Evolutionary conservation across 257 asterid species (phyloP).

Genomic region (Fraxinus pennsylvanica): DNA sequence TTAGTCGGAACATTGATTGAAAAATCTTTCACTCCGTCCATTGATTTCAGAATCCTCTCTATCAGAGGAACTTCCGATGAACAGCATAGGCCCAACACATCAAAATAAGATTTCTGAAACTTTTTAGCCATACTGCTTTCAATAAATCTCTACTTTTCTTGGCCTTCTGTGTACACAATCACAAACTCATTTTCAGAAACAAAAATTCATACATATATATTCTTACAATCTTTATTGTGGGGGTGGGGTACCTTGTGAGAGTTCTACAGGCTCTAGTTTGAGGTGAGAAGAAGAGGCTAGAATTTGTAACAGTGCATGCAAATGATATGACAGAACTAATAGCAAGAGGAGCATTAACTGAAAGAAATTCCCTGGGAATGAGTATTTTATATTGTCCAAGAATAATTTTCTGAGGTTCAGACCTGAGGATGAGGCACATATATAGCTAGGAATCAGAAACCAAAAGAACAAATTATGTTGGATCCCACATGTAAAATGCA

Average conservation of each 20-base stretch:
- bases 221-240: not conserved
- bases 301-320: not conserved
- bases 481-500: slow-evolving; percentile 39
- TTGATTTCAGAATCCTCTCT: slow-evolving; percentile 53
- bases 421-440: not conserved
- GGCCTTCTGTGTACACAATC: not conserved
- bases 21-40: slow-evolving; percentile 67
- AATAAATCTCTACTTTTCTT: not conserved
- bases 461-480: slow-evolving; percentile 7
- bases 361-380: not conserved
- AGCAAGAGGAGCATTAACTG: not conserved
- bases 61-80: slow-evolving; percentile 59
- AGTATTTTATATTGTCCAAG: not conserved
- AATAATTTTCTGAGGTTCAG: not conserved
- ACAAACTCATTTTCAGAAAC: not conserved
- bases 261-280: not conserved
- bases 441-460: slow-evolving; percentile 4
- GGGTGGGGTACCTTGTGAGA: not conserved
- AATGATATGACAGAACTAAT: not conserved
- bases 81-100: slow-evolving; percentile 81
- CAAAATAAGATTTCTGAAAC: slow-evolving; percentile 76
- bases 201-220: not conserved
- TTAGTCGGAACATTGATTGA: slow-evolving; percentile 64
- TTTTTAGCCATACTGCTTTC: slow-evolving; percentile 21
- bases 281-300: not conserved